These are phyloP conservation scores for Dendrobium huoshanense DNA, from an alignment of 106 monocot species.

Conservation along the genomic window DNA sequence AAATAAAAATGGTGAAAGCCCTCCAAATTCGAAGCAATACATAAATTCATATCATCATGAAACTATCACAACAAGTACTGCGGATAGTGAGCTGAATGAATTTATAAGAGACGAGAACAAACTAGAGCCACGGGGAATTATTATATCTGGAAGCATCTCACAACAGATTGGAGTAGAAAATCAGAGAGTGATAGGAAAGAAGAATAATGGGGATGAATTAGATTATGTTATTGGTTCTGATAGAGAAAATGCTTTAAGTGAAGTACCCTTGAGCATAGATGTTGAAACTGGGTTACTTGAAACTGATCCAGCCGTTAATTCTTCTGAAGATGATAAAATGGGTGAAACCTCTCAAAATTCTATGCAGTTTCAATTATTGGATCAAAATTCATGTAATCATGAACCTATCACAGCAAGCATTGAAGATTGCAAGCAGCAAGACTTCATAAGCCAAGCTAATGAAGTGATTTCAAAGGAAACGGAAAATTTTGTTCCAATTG, in stretches of 20 bases:
- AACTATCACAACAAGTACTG: background rate
- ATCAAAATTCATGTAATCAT: background rate
- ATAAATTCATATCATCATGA: background rate
- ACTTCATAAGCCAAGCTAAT: background rate
- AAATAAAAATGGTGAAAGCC: background rate
- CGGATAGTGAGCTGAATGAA: background rate
- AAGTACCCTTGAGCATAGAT: background rate
- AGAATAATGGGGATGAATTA: background rate
- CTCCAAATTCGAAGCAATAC: background rate
- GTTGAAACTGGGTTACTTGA: background rate
- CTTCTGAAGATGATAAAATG: background rate
- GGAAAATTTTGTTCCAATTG: background rate
- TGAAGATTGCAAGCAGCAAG: slow-evolving; percentile 9
- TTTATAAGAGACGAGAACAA: background rate
- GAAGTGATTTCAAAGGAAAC: background rate
- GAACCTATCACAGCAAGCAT: slow-evolving; percentile 1
- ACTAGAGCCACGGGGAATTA: background rate
- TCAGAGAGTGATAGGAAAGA: background rate
- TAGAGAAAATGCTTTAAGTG: background rate
- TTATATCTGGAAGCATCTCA: background rate
- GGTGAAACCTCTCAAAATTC: background rate
- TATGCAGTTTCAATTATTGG: slow-evolving; percentile 15
- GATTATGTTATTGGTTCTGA: background rate
- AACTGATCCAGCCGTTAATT: background rate
- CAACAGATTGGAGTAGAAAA: background rate